phyloP scores from a whole-genome alignment of 129 eudicot genomes.

The Escallonia rubra region DNA sequence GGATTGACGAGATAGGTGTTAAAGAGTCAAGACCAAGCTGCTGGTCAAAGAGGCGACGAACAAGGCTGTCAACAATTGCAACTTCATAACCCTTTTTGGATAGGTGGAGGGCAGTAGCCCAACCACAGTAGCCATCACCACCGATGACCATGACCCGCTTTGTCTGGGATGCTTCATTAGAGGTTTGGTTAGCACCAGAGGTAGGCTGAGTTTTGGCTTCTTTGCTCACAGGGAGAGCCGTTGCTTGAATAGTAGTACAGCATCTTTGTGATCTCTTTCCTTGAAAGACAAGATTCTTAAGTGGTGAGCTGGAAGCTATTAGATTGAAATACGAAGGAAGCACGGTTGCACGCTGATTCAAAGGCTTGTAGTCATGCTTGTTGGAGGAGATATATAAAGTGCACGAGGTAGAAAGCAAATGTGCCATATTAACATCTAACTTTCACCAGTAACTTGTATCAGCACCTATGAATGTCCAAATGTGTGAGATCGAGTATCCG shows the following conservation, averaged over 20 bases:
- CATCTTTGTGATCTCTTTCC: conserved; percentile 24
- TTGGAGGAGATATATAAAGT: conserved; percentile 38
- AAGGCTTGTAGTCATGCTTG: conserved; percentile 18
- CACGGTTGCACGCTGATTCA: conserved; percentile 13
- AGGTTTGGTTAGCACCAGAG: conserved; percentile 27
- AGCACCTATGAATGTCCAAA: conserved; percentile 19
- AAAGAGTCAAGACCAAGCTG: conserved; percentile 97
- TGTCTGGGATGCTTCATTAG: conserved; percentile 33
- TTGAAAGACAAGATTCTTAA: conserved; percentile 26
- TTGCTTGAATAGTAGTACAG: conserved; percentile 34
- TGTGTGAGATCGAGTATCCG: neutral
- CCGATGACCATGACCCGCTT: conserved; percentile 93
- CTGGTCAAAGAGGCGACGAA: conserved; percentile 88
- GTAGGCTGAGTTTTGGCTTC: conserved; percentile 45
- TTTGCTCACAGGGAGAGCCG: conserved; percentile 49
- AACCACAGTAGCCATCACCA: conserved; percentile 98
- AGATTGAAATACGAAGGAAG: conserved; percentile 34
- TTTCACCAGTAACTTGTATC: conserved; percentile 12
- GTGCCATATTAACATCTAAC: conserved; percentile 52
- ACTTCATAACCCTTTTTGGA: conserved; percentile 88
- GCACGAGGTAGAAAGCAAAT: conserved; percentile 56
- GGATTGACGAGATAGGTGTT: conserved; percentile 89
- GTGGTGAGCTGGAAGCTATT: conserved; percentile 25
- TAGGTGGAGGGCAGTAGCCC: conserved; percentile 96
- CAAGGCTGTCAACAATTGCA: conserved; percentile 92